A percentile compares a stretch with the other conserved stretches of the same genome.
phyloP scores from a whole-genome alignment of 23 red algal genomes.

The Agarophyton chilense region DNA sequence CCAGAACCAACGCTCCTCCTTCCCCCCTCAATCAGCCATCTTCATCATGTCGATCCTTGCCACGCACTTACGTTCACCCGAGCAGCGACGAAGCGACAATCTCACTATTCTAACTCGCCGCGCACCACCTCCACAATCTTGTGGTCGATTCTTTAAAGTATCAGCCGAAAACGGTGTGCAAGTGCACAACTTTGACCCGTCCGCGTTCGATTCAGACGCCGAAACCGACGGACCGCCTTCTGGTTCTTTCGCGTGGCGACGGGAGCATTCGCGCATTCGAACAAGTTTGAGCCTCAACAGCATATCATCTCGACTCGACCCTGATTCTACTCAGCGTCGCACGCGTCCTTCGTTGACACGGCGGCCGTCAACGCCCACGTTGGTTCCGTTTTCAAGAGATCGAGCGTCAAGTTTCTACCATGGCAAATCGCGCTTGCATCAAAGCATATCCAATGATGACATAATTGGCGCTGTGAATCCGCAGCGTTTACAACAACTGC shows the following conservation, averaged over 20 bases:
- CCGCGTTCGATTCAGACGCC: constrained; percentile 37
- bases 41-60: not conserved
- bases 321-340: not conserved
- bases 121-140: constrained; percentile 21
- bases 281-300: constrained; percentile 21
- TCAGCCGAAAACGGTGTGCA: not conserved
- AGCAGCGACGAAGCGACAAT: constrained; percentile 33
- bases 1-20: not conserved
- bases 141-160: constrained; percentile 37
- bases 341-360: not conserved
- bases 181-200: constrained; percentile 9
- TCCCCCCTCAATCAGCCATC: not conserved
- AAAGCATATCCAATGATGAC: not conserved
- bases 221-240: constrained; percentile 56
- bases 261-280: constrained; percentile 39
- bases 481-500: not conserved
- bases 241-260: constrained; percentile 24
- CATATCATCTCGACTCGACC: not conserved
- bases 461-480: not conserved
- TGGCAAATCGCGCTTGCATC: not conserved
- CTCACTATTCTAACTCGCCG: constrained; percentile 45
- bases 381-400: constrained; percentile 9
- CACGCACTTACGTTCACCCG: constrained; percentile 26
- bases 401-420: constrained; percentile 30
- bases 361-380: not conserved